Base-by-base conservation (phyloP, 805 yeast genomes). In the Schwanniomyces vanrijiae region DNA sequence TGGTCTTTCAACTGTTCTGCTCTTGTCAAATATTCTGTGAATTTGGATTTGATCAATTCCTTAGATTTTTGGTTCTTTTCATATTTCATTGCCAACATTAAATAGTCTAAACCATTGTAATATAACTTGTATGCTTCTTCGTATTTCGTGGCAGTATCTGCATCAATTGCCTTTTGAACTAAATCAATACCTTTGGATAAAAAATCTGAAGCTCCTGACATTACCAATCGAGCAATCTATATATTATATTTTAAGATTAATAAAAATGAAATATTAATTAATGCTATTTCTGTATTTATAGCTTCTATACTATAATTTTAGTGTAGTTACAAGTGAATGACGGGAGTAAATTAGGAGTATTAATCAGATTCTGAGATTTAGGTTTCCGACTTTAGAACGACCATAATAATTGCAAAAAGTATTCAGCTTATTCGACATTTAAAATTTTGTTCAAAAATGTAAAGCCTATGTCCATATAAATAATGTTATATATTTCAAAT, bases 1-100 rank as follows among this genome's bases (percentile, higher is more conserved):
- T 90, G 96, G 39, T 86, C 90, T 64, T 94, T 92, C 58, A 94
- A 73, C 63, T 90, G 95, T 68, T 94, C 99, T 0, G 99, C 99
- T 47, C 99, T 75, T 5, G 90, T 78, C 60, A 94, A 69, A 65
- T 94, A 94, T 62, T 94, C 99, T 5, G 91, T 87, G 65, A 92
- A 88, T 65, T 90, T 90, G 7, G 90, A 81, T 61, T 91, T 81
- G 54, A 94, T 88, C 49, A 92, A 76, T 55, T 90, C 97, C 64
- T 91, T 92, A 31, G 95, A 86, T 56, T 84, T 84, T 19, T 86
- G 85, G 66, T 91, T 94, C 66, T 91, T 92, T 67, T 94, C 99
- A 51, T 66, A 92, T 69, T 94, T 94, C 57, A 94, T 76, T 4
- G 99, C 99, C 55, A 90, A 76, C 97, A 94, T 90, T 58, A 94